A percentile compares a stretch with the other conserved stretches of the same genome.
Evolutionary conservation across 768 basidiomycete species (phyloP).

Genomic region (Termitomyces sp.): DNA sequence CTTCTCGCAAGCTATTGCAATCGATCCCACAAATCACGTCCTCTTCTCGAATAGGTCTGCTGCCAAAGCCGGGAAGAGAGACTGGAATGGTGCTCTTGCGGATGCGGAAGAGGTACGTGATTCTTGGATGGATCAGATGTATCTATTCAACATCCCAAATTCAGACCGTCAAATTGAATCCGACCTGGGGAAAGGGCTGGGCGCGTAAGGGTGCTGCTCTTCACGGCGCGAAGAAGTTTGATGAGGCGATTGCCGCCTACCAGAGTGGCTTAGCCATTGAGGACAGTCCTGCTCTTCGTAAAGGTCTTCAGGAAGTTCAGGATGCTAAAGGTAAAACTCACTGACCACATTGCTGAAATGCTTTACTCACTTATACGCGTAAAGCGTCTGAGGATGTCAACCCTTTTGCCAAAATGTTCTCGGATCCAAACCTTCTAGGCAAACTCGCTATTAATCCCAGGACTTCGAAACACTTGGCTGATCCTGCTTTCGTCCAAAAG

Average conservation of each 20-base stretch:
- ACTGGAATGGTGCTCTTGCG: slow-evolving; percentile 68
- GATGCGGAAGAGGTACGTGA: slow-evolving; percentile 84
- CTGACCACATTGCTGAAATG: not conserved
- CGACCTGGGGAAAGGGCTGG: slow-evolving; percentile 86
- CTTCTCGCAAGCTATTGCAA: slow-evolving; percentile 74
- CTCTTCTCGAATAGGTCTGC: slow-evolving; percentile 92
- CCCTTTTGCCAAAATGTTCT: slow-evolving; percentile 66
- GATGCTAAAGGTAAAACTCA: slow-evolving; percentile 63
- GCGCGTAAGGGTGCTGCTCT: slow-evolving; percentile 90
- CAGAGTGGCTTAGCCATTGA: slow-evolving; percentile 78
- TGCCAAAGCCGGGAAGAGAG: slow-evolving; percentile 79
- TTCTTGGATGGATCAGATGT: slow-evolving; percentile 5
- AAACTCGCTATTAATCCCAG: slow-evolving; percentile 87
- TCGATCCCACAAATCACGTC: slow-evolving; percentile 84
- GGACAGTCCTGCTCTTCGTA: slow-evolving; percentile 74
- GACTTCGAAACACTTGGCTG: slow-evolving; percentile 77
- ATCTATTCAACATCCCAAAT: slow-evolving; percentile 9
- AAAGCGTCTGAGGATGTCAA: slow-evolving; percentile 26
- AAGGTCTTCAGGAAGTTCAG: slow-evolving; percentile 85
- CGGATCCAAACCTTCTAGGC: slow-evolving; percentile 74
- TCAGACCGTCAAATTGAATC: slow-evolving; percentile 75
- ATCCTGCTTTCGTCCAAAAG: slow-evolving; percentile 76
- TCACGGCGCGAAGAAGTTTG: slow-evolving; percentile 74
- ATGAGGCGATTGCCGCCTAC: slow-evolving; percentile 82
- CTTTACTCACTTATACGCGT: not conserved